Conservation (phyloP, 148 eudicot species). For the Arctostaphylos glauca region DNA sequence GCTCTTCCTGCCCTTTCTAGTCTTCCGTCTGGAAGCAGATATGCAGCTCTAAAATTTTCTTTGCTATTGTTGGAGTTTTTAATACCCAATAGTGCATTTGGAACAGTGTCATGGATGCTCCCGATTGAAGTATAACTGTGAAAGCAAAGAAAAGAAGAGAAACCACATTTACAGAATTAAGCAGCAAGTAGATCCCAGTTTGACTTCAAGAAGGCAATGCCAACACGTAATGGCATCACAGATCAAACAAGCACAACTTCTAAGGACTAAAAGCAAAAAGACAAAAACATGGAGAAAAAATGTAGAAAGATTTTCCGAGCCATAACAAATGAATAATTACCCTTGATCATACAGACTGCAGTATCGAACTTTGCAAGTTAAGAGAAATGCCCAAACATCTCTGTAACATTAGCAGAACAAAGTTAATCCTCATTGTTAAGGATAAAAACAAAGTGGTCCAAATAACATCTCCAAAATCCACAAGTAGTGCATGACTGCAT, state of each 20-base stretch:
- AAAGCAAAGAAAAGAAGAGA: constrained; percentile 1
- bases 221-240: not conserved
- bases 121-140: constrained; percentile 93
- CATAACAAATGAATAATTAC: constrained; percentile 37
- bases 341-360: constrained; percentile 98
- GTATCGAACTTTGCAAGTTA: constrained; percentile 84
- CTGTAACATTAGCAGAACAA: constrained; percentile 40
- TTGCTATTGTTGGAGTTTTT: constrained; percentile 37
- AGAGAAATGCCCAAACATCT: constrained; percentile 94
- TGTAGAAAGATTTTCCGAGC: constrained; percentile 8
- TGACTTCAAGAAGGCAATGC: not conserved
- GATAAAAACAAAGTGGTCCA: not conserved
- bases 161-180: not conserved
- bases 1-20: constrained; percentile 94
- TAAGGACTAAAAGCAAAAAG: not conserved
- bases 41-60: constrained; percentile 74
- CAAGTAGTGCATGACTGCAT: not conserved
- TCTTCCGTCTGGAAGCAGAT: constrained; percentile 89
- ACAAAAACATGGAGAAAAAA: constrained; percentile 6
- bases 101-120: constrained; percentile 91
- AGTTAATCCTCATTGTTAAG: constrained; percentile 3
- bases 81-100: constrained; percentile 60
- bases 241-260: constrained; percentile 10
- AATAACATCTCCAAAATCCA: constrained; percentile 9
- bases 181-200: not conserved